Base-by-base conservation (phyloP, 768 basidiomycete genomes). In the Plicaturopsis crispa region DNA sequence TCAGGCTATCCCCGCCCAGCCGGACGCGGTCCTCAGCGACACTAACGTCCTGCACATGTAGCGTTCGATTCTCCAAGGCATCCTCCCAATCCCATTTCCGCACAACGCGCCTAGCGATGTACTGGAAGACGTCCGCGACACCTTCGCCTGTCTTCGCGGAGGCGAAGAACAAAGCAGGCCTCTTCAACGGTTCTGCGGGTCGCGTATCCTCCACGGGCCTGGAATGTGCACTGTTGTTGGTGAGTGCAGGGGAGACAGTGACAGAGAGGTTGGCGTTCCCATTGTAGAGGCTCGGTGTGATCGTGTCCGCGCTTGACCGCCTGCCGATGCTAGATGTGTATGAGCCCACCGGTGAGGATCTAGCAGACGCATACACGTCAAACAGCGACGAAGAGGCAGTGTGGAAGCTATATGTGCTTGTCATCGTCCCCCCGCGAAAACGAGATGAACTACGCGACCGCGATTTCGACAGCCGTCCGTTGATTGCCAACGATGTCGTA, bases 311-410 rank as follows among this genome's bases (percentile, higher is more conserved):
- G n/a, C n/a, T n/a, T n/a, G n/a, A n/a, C n/a, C n/a, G n/a, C n/a
- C n/a, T n/a, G n/a, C n/a, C n/a, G n/a, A n/a, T n/a, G n/a, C n/a
- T n/a, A n/a, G n/a, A n/a, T n/a, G n/a, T n/a, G n/a, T n/a, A n/a
- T n/a, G n/a, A n/a, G n/a, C n/a, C n/a, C n/a, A n/a, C n/a, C n/a
- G 78, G 78, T 2, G 80, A 79, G 3, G 74, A 73, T 7, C 73
- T 69, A 3, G 82, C 80, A 5, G 79, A 75, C 14, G 74, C 67
- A 44, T 65, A 83, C 3, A 53, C 47, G 51, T 85, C 79, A 46
- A 75, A 81, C 31, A 85, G 44, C n/a, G 84, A 86, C 0, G 86
- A 88, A 0, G 80, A 75, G 5, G 87, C 84, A 0, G 87, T 89
- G 55, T 86, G 81, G 56, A 81, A 89, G 30, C 78, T 78, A 36